Conservation (phyloP, 1,139 yeast species). For the Candida smagusa region DNA sequence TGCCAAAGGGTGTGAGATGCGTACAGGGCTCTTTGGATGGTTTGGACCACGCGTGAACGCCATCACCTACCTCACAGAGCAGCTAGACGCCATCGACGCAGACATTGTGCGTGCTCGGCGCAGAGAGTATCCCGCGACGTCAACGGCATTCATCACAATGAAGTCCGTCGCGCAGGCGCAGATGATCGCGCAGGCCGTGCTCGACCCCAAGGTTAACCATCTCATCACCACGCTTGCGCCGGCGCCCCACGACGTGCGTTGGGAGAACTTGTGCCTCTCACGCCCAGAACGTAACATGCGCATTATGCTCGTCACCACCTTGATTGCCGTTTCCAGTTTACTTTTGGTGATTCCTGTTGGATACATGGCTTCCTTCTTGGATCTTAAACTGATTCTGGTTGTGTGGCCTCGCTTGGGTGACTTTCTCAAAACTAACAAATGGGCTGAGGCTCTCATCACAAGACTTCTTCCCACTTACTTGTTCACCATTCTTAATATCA, state of each 20-base stretch:
- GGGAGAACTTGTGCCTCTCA: slow-evolving; percentile 71
- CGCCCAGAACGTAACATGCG: slow-evolving; percentile 54
- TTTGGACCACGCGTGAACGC: slow-evolving; percentile 63
- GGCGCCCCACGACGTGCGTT: slow-evolving; percentile 80
- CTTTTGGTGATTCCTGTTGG: slow-evolving; percentile 72
- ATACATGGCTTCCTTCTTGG: slow-evolving; percentile 68
- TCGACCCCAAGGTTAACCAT: slow-evolving; percentile 75
- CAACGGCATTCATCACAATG: slow-evolving; percentile 78
- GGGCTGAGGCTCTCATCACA: slow-evolving; percentile 64
- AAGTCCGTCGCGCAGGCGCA: slow-evolving; percentile 84
- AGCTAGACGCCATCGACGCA: slow-evolving; percentile 55
- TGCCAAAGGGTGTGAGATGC: slow-evolving; percentile 48
- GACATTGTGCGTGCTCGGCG: slow-evolving; percentile 55
- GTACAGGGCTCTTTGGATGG: slow-evolving; percentile 49
- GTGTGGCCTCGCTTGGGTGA: slow-evolving; percentile 74
- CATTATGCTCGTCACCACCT: slow-evolving; percentile 58
- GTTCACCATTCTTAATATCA: slow-evolving; percentile 64
- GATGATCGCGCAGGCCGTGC: slow-evolving; percentile 83
- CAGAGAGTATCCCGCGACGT: slow-evolving; percentile 60
- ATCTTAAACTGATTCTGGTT: slow-evolving; percentile 63
- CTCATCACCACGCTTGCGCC: slow-evolving; percentile 77
- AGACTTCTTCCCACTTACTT: slow-evolving; percentile 77
- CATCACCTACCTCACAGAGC: slow-evolving; percentile 56
- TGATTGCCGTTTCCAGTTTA: slow-evolving; percentile 62
- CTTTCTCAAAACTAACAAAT: slow-evolving; percentile 52